Evolutionary conservation across 352 stramenopile species (phyloP), one percentile per base, ranked within the genome.

Genomic region (Globisporangium yorkense): DNA sequence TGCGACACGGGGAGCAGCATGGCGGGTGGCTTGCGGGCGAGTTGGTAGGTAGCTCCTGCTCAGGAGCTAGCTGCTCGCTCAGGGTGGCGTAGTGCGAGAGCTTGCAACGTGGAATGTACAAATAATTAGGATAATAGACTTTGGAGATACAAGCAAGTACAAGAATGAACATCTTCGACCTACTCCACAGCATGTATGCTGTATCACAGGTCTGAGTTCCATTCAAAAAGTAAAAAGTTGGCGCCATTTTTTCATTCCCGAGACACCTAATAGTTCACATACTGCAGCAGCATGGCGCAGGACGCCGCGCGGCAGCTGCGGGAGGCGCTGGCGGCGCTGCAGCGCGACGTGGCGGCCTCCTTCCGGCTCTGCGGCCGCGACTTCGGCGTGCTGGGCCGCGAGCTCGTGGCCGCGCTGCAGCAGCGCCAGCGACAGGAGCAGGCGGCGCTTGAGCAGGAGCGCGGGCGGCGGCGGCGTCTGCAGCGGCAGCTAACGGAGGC

Each of bases 281-380:
- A 39, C 12, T 8, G 33, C 31, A 35, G 35, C 8, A 40, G 8
- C 35, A 40, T 6, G 37, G 37, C 37, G 37, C 44, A 24, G n/a
- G 44, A 49, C 9, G 44, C n/a, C 20, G 44, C 72, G 31, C 33
- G 56, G 35, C 73, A 80, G 47, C 70, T 91, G 43, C 68, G 71
- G 39, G 37, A 43, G 37, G 74, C 70, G 40, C 63, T 93, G 9
- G 51, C 33, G 2, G 58, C 65, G 39, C 75, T 93, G 39, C 79
- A 84, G 54, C 69, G 64, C 51, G 84, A 93, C 61, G 79, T 93
- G 51, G 68, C 75, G 44, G 61, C 71, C 10, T 91, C 80, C 43
- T 78, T 93, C 51, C 74, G 77, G 13, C 67, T 91, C 33, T 93
- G 80, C 59, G 70, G 72, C 47, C 77, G 72, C 51, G 84, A 93